A percentile compares a stretch with the other conserved stretches of the same genome.
Conservation (phyloP, 1,284 basidiomycete species). For the Marasmius sp. region DNA sequence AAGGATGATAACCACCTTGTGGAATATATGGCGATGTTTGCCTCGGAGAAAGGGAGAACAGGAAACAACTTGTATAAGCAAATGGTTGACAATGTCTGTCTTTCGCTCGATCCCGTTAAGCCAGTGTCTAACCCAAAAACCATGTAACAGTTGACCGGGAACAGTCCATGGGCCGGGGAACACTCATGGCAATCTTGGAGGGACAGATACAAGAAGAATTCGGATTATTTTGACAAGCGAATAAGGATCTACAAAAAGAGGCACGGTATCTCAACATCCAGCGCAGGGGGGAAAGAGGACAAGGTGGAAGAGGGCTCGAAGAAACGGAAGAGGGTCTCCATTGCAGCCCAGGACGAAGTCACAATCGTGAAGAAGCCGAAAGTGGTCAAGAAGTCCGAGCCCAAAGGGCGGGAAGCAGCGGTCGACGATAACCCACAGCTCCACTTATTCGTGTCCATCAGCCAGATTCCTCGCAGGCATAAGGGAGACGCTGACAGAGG, state of each 20-base stretch:
- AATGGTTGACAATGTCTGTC: constrained; percentile 4
- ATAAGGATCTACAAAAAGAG: constrained; percentile 4
- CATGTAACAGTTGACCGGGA: background rate
- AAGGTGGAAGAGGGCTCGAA: background rate
- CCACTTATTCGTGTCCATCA: background rate
- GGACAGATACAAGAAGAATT: constrained; percentile 3
- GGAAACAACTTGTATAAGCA: constrained; percentile 2
- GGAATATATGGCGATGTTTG: constrained; percentile 4
- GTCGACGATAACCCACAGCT: background rate
- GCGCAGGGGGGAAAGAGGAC: background rate
- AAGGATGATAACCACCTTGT: constrained; percentile 6
- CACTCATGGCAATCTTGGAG: constrained; percentile 13
- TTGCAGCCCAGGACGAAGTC: background rate
- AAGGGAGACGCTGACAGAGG: background rate
- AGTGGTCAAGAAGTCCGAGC: background rate
- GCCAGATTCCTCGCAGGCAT: background rate
- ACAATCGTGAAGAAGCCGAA: background rate
- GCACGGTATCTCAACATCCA: background rate
- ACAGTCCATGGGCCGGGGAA: constrained; percentile 5
- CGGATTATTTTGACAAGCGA: constrained; percentile 3
- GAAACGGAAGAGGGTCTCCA: background rate
- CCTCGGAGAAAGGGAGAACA: background rate
- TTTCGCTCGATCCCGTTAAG: background rate
- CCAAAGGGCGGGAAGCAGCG: background rate
- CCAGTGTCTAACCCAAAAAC: background rate